Evolutionary conservation across 2,329 filamentous ascomycete genomes (phyloP), one percentile per base, ranked within the genome.

Genomic region (Paraconiothyrium brasiliense): DNA sequence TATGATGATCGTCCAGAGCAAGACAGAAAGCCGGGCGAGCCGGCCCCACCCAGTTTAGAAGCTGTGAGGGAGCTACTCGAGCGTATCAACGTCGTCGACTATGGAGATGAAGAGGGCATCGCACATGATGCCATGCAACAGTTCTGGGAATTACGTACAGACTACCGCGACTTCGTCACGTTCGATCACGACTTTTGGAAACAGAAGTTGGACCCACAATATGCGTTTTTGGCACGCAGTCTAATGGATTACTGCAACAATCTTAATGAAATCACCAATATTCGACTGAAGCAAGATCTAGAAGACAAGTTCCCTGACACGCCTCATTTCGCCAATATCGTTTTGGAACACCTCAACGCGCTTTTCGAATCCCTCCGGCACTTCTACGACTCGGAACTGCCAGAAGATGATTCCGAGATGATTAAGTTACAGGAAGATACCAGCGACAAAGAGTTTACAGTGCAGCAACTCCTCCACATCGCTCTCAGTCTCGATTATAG

Each of bases 241-340:
- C 96, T 97, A 83, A 98, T 97, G 73, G 92, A 97, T 62, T 98
- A 94, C 74, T 97, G 94, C 76, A 89, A 91, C 0, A 86, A 84
- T 22, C 88, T 92, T 61, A 88, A 88, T 22, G 89, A 92, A 8
- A 41, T 22, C 63, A 88, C 89, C 27, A 8, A 55, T 14, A 24
- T 55, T 24, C 92, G 91, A 69, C 90, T 91, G 1, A 89, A 93
- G 69, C 85, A 86, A 11, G 83, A 95, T 50, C 83, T 94, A 1
- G 95, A 98, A 70, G 93, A 97, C 75, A 98, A 97, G 79, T 88
- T 99, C 75, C 95, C 95, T 0, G 94, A 97, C 78, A 93, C 98
- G 52, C 97, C 92, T 1, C 93, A 92, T 70, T 87, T 99, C 30
- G 94, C 93, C 3, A 95, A 92, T 76, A 92, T 92, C 74, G 84